These are phyloP conservation scores for Phytopythium litorale DNA, from an alignment of 352 stramenopile genomes.

Conservation along the genomic window DNA sequence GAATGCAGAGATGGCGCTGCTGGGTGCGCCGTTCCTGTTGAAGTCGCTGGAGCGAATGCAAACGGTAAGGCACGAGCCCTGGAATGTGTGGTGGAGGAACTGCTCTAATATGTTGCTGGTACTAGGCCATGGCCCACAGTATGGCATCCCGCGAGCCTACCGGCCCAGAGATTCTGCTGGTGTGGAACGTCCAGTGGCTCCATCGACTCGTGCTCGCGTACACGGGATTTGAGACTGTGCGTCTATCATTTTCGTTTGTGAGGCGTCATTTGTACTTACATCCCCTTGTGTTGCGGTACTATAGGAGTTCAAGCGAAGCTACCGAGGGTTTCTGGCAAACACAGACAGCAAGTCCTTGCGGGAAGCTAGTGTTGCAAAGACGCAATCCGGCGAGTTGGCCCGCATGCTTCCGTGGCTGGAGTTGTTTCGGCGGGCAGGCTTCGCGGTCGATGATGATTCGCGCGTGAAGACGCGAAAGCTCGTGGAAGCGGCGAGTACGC, in stretches of 20 bases:
- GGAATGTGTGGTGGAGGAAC: not conserved
- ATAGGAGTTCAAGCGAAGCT: constrained; percentile 21
- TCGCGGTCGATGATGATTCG: constrained; percentile 50
- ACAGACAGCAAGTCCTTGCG: constrained; percentile 12
- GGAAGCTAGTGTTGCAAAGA: constrained; percentile 5
- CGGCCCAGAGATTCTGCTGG: constrained; percentile 49
- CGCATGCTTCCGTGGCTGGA: constrained; percentile 67
- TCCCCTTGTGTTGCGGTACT: not conserved
- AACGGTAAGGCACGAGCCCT: constrained; percentile 26
- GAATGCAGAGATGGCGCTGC: constrained; percentile 46
- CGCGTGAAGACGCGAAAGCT: constrained; percentile 31
- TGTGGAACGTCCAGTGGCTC: constrained; percentile 70
- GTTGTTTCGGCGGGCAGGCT: constrained; percentile 56
- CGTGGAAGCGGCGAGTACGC: constrained; percentile 29
- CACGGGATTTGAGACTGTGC: constrained; percentile 52
- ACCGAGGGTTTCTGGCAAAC: constrained; percentile 11
- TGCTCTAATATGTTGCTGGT: constrained; percentile 1
- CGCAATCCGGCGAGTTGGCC: constrained; percentile 7
- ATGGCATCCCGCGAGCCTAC: constrained; percentile 58
- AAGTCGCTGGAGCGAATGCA: constrained; percentile 62
- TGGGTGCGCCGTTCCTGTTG: constrained; percentile 57
- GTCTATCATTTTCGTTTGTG: constrained; percentile 7
- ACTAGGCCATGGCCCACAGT: constrained; percentile 45
- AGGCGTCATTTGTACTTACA: not conserved
- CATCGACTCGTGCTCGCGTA: constrained; percentile 59